Percentiles rank a stretch among this genome's conserved stretches.
phyloP scores from a whole-genome alignment of 2,329 filamentous ascomycete species.

The Boeremia exigua region DNA sequence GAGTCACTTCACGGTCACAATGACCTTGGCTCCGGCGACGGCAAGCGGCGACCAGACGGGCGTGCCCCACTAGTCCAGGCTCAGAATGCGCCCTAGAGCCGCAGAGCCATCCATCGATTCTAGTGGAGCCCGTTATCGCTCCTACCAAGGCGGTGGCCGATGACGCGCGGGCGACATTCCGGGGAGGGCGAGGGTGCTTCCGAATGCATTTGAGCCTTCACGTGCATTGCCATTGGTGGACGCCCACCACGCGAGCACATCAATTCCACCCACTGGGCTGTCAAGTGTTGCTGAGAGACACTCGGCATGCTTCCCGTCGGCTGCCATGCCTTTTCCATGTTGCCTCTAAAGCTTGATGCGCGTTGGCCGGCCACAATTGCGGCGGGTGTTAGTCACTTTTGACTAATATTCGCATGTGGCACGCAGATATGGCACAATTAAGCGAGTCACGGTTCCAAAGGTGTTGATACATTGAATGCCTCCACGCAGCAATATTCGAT shows the following conservation, averaged over 20 bases:
- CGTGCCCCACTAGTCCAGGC: conserved; percentile 31
- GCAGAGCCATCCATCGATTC: conserved; percentile 15
- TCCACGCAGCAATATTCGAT: conserved; percentile 11
- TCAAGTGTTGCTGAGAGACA: background rate
- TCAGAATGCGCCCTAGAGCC: conserved; percentile 23
- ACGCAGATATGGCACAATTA: conserved; percentile 12
- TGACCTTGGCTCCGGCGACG: conserved; percentile 31
- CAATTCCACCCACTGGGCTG: background rate
- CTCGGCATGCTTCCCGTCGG: background rate
- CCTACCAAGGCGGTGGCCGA: conserved; percentile 24
- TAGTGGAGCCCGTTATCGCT: conserved; percentile 20
- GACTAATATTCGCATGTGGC: conserved; percentile 18
- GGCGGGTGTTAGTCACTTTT: conserved; percentile 15
- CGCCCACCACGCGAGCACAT: conserved; percentile 1
- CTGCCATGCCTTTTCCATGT: background rate
- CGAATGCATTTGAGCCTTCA: background rate
- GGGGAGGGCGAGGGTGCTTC: conserved; percentile 3
- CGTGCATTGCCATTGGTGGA: conserved; percentile 10
- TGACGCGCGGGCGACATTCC: conserved; percentile 10
- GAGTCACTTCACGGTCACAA: conserved; percentile 27
- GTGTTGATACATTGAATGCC: conserved; percentile 41
- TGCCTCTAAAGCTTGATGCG: background rate
- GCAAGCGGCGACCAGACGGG: conserved; percentile 20
- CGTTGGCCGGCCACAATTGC: conserved; percentile 6
- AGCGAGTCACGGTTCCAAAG: conserved; percentile 21